phyloP scores from a whole-genome alignment of 2,329 filamentous ascomycete genomes.

The Aurifilum marmelostoma region DNA sequence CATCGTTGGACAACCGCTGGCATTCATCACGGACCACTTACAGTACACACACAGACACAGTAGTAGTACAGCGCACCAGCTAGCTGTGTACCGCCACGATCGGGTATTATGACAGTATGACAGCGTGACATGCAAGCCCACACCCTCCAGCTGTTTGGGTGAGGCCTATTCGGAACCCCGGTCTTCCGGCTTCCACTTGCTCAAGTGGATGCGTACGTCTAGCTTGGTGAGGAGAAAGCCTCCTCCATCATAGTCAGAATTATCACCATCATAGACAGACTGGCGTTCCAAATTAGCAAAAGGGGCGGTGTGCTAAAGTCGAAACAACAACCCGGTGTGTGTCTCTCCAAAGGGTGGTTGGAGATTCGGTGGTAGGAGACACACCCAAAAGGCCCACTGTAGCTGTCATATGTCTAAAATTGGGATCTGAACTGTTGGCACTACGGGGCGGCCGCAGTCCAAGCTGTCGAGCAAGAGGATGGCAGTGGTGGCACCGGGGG shows the following conservation, averaged over 20 bases:
- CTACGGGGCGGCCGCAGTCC: neutral
- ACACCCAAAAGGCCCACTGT: neutral
- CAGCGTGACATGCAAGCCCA: neutral
- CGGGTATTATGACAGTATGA: neutral
- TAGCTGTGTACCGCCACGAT: neutral
- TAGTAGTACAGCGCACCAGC: neutral
- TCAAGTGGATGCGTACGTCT: neutral
- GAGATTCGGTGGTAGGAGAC: neutral
- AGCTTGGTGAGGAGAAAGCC: neutral
- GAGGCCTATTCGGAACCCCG: neutral
- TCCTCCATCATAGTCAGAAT: neutral
- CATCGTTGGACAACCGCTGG: neutral
- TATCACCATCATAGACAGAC: neutral
- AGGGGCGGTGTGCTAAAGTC: neutral
- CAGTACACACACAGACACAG: neutral
- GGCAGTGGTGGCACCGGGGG: neutral
- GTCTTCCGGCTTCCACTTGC: neutral
- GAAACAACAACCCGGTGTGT: neutral
- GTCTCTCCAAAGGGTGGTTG: neutral
- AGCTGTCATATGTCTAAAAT: conserved; percentile 13
- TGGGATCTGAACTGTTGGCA: neutral
- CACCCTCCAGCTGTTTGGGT: neutral
- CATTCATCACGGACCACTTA: neutral
- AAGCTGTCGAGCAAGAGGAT: neutral
- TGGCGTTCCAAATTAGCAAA: conserved; percentile 1